Base-by-base conservation (phyloP, 371 early-diverging fungal genomes). In the Mucor racemosus region DNA sequence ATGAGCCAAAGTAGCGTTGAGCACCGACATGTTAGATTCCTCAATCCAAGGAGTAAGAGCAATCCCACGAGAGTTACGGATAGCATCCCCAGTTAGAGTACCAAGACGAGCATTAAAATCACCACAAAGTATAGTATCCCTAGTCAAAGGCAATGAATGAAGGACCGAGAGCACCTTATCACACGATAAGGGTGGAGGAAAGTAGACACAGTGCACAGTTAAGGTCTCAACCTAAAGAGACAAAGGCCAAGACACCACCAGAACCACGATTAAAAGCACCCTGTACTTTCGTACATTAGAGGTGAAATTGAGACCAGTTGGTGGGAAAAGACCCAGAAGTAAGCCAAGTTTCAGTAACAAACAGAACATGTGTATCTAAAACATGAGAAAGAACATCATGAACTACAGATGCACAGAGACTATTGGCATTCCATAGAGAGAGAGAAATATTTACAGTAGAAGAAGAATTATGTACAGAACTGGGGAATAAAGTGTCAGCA, bases 271-370 rank as follows among this genome's bases (percentile, higher is more conserved):
- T n/a, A n/a, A n/a, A n/a, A n/a, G n/a, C n/a, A n/a, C n/a, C n/a
- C n/a, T n/a, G n/a, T n/a, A n/a, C n/a, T n/a, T n/a, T n/a, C n/a
- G n/a, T n/a, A n/a, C n/a, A n/a, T n/a, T n/a, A n/a, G n/a, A n/a
- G n/a, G n/a, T n/a, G n/a, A n/a, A n/a, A n/a, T n/a, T n/a, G n/a
- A n/a, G n/a, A n/a, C n/a, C n/a, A n/a, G n/a, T n/a, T n/a, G n/a
- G n/a, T n/a, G n/a, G n/a, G n/a, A n/a, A n/a, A n/a, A n/a, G n/a
- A n/a, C n/a, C n/a, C n/a, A n/a, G n/a, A n/a, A 21, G 59, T 10
- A 3, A 64, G 65, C 67, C 68, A 72, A 1, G 65, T 72, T 57
- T 72, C 72, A 26, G 64, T 61, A 14, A 72, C 19, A 17, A 72
- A 64, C 3, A 57, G 48, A 6, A 57, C 17, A 57, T 56, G 46